Evolutionary conservation across 768 basidiomycete genomes (phyloP).

Genomic region (Mycena epipterygia): DNA sequence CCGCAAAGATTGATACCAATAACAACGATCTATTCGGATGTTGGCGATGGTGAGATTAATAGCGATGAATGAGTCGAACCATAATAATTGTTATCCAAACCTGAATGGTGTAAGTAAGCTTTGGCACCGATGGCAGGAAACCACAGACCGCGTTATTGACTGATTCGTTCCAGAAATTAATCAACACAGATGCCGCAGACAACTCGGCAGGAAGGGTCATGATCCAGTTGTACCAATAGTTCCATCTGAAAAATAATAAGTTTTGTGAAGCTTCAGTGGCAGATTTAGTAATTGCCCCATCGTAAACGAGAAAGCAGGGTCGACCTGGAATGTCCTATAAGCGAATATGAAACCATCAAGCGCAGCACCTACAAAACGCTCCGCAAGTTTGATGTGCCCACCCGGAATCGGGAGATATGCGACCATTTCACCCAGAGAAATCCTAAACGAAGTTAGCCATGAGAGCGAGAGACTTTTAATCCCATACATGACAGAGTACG

Average conservation of each 20-base stretch:
- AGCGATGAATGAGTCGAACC: neutral
- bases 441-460: constrained; percentile 48
- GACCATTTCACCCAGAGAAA: constrained; percentile 66
- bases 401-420: constrained; percentile 81
- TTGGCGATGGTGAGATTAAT: neutral
- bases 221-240: constrained; percentile 69
- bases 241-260: constrained; percentile 53
- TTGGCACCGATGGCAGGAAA: too few species aligned
- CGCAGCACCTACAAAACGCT: constrained; percentile 71
- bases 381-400: constrained; percentile 84
- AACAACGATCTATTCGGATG: neutral
- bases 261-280: constrained; percentile 40
- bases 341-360: neutral
- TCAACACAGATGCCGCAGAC: constrained; percentile 77
- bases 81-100: constrained; percentile 76
- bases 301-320: constrained; percentile 76
- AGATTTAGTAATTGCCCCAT: constrained; percentile 56
- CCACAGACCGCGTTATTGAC: constrained; percentile 67
- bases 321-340: constrained; percentile 47
- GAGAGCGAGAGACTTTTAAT: neutral
- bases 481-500: constrained; percentile 73
- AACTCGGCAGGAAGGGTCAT: constrained; percentile 71
- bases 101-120: too few species aligned
- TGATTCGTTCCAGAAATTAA: constrained; percentile 76
- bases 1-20: constrained; percentile 59